Evolutionary conservation across 2,329 filamentous ascomycete species (phyloP), one percentile per base, ranked within the genome.

Genomic region (Claviceps pusilla): DNA sequence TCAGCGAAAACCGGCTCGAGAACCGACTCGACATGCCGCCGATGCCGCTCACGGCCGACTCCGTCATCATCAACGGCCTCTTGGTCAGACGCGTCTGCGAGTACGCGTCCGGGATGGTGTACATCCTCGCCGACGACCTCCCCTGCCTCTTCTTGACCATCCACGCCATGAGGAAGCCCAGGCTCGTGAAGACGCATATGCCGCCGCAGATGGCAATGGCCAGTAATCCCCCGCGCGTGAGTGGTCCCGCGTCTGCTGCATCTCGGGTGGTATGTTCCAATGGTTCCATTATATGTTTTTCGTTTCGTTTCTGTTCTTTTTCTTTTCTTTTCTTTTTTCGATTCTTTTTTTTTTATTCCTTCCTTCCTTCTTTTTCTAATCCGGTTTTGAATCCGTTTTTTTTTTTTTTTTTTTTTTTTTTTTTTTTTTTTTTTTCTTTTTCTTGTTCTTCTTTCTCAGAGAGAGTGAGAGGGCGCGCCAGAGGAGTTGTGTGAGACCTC

Each of bases 201-300:
- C 73, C 72, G n/a, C 75, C 75, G 37, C 70, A 70, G 31, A 80
- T 58, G 12, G 71, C 71, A 53, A 79, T 73, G 53, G 69, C 69
- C 39, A 78, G 65, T 16, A 74, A 57, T 63, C 66, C 68, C n/a
- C 67, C 67, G 12, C 72, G 55, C 9, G 65, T 63, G 41, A 71
- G 57, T 7, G 61, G 61, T 11, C 58, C 53, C 7, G 46, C 11
- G 9, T 35, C 6, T 37, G 10, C 50, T 24, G 29, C 55, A 42
- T 52, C 51, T 16, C 51, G 41, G 47, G n/a, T 54, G 29, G 45
- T 54, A 48, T 33, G 47, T 54, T 16, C 51, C n/a, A 31, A 31
- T 31, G 28, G 7, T 43, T 48, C 54, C 54, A 56, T 14, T 9
- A 9, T 9, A 9, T 51, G 55, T 57, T 5, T 39, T 35, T 10